Percentiles rank a stretch among this genome's conserved stretches.
Evolutionary conservation across 1,284 basidiomycete genomes (phyloP).

Genomic region (Filobasidium uniguttulatum): DNA sequence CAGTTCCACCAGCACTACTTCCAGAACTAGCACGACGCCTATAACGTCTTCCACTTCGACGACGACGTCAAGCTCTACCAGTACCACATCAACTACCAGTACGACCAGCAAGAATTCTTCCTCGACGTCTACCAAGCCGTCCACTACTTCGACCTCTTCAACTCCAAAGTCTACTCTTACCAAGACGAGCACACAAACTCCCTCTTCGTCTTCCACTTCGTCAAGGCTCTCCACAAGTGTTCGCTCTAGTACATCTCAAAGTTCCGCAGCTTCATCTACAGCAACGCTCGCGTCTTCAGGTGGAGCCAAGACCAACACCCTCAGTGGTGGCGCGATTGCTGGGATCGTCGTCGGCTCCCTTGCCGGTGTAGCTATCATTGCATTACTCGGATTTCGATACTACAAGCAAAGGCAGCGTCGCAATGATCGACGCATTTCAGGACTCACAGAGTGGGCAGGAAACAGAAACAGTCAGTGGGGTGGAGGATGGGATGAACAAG

Average conservation of each 20-base stretch:
- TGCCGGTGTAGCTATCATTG: background rate
- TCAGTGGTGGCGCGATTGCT: background rate
- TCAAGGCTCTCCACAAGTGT: no score
- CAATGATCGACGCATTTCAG: conserved; percentile 5
- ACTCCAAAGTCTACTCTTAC: background rate
- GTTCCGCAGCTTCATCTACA: no score
- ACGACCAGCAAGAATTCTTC: background rate
- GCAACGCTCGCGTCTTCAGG: no score
- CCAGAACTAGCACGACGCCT: background rate
- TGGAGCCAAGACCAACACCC: background rate
- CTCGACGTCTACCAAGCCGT: background rate
- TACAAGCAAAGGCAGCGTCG: conserved; percentile 4
- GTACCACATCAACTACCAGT: background rate
- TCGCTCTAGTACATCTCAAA: no score
- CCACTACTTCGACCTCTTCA: background rate
- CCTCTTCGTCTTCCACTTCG: no score
- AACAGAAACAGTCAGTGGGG: background rate
- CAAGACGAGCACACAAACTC: no score
- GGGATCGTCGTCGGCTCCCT: conserved; percentile 9
- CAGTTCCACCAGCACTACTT: background rate
- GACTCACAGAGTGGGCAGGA: background rate
- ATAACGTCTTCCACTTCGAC: background rate
- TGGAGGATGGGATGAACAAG: conserved; percentile 5
- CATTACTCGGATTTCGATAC: conserved; percentile 2
- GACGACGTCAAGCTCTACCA: background rate